A percentile compares a stretch with the other conserved stretches of the same genome.
phyloP scores from a whole-genome alignment of 352 stramenopile species.

The Phytopythium aichiense region DNA sequence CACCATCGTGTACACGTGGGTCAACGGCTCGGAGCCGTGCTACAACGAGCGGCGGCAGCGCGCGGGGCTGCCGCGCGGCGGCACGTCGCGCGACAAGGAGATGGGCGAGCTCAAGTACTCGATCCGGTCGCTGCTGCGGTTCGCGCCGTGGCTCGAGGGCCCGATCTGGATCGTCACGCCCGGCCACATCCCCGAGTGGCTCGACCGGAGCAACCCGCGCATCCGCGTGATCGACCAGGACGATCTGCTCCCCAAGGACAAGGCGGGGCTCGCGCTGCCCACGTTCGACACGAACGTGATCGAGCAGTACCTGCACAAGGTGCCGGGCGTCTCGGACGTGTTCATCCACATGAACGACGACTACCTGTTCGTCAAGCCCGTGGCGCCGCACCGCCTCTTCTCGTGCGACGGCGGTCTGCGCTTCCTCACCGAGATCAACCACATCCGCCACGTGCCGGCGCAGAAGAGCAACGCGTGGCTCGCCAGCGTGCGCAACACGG shows the following conservation, averaged over 20 bases:
- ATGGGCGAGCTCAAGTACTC: slow-evolving; percentile 88
- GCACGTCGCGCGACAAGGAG: slow-evolving; percentile 73
- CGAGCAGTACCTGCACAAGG: slow-evolving; percentile 85
- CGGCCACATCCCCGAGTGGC: slow-evolving; percentile 77
- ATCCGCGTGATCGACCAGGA: slow-evolving; percentile 77
- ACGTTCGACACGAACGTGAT: slow-evolving; percentile 86
- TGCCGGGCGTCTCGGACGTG: slow-evolving; percentile 79
- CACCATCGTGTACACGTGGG: slow-evolving; percentile 85
- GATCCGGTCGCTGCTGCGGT: slow-evolving; percentile 75
- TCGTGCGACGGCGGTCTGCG: slow-evolving; percentile 73
- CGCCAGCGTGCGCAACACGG: slow-evolving; percentile 72
- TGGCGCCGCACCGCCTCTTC: slow-evolving; percentile 80
- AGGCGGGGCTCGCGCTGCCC: slow-evolving; percentile 38
- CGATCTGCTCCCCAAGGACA: slow-evolving; percentile 52
- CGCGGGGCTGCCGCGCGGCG: slow-evolving; percentile 49
- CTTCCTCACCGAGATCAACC: slow-evolving; percentile 79
- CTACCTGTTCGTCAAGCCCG: slow-evolving; percentile 85
- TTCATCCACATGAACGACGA: slow-evolving; percentile 91
- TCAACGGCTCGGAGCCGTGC: slow-evolving; percentile 77
- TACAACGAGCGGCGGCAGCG: slow-evolving; percentile 62
- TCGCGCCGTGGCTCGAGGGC: slow-evolving; percentile 70
- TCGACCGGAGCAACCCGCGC: slow-evolving; percentile 62
- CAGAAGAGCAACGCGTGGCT: slow-evolving; percentile 71
- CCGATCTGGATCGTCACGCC: slow-evolving; percentile 84
- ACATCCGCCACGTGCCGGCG: slow-evolving; percentile 69